These are phyloP conservation scores for Populus hybrid DNA, from an alignment of 441 rosid species.

Conservation along the genomic window DNA sequence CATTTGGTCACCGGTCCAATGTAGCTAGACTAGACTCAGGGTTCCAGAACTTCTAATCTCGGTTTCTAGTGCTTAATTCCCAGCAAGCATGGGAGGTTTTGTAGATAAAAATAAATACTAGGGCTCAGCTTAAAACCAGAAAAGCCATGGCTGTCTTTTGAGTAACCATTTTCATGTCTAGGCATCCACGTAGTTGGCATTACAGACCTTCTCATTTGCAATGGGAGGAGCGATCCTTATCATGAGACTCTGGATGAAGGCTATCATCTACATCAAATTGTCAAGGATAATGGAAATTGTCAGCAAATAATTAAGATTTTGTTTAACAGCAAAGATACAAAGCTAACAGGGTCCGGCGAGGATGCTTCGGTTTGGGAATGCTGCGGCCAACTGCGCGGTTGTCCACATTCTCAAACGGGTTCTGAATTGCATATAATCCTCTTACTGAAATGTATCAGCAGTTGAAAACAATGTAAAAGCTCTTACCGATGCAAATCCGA, in stretches of 20 bases:
- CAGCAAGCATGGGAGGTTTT: background rate
- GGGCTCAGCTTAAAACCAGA: background rate
- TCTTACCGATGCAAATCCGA: slow-evolving; percentile 65
- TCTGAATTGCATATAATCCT: too few relatives aligned
- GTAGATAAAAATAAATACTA: background rate
- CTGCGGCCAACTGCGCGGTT: too few relatives aligned
- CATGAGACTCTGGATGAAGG: slow-evolving; percentile 72
- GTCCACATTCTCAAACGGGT: too few relatives aligned
- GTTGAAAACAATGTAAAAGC: background rate
- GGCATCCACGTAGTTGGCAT: slow-evolving; percentile 25
- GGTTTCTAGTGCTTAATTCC: background rate
- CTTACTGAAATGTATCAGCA: background rate
- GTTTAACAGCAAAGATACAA: background rate
- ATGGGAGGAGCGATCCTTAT: slow-evolving; percentile 55
- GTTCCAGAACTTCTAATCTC: slow-evolving; percentile 5
- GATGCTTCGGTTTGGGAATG: background rate
- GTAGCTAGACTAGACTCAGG: background rate
- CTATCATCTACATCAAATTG: slow-evolving; percentile 47
- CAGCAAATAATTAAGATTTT: background rate
- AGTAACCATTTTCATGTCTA: slow-evolving; percentile 3
- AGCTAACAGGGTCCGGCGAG: background rate
- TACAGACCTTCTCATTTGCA: slow-evolving; percentile 25
- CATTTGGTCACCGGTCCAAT: background rate
- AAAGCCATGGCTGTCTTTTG: background rate
- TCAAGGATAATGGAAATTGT: background rate